Base-by-base conservation (phyloP, 495 filamentous ascomycete genomes). In the Aspergillus incahuasiensis region DNA sequence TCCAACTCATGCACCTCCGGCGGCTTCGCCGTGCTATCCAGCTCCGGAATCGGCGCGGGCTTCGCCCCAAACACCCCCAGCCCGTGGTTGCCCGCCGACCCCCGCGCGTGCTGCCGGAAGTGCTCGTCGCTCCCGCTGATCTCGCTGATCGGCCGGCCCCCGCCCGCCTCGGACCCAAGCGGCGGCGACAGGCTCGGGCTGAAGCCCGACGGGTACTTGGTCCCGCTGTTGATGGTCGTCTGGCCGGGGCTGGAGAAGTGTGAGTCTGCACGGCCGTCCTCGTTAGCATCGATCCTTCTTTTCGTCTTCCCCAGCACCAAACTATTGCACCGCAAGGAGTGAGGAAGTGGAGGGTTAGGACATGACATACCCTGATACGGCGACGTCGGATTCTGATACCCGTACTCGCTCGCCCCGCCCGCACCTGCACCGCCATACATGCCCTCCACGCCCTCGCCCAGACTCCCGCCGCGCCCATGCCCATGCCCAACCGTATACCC, bases 281-380 rank as follows among this genome's bases (percentile, higher is more conserved):
- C n/a, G n/a, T n/a, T n/a, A n/a, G n/a, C n/a, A n/a, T n/a, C n/a
- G n/a, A n/a, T n/a, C n/a, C n/a, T n/a, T n/a, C n/a, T n/a, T n/a
- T n/a, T n/a, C n/a, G n/a, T n/a, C n/a, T n/a, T n/a, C n/a, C n/a
- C n/a, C n/a, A n/a, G n/a, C n/a, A n/a, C n/a, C n/a, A n/a, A n/a
- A n/a, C n/a, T n/a, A n/a, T n/a, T n/a, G 4, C 5, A 28, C 2
- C 11, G n/a, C 19, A 15, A 22, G 5, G 22, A 34, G 12, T 21
- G 39, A 21, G 24, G 20, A 15, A 34, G 25, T 3, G 25, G 25
- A n/a, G n/a, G n/a, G n/a, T n/a, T n/a, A n/a, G n/a, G n/a, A n/a
- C n/a, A n/a, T n/a, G 25, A 21, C 40, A 47, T 47, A 54, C 52
- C 52, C 38, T 54, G 52, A 15, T 54, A 54, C 15, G 52, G 52